phyloP scores from a whole-genome alignment of 768 basidiomycete species.

The Mycena galopus region DNA sequence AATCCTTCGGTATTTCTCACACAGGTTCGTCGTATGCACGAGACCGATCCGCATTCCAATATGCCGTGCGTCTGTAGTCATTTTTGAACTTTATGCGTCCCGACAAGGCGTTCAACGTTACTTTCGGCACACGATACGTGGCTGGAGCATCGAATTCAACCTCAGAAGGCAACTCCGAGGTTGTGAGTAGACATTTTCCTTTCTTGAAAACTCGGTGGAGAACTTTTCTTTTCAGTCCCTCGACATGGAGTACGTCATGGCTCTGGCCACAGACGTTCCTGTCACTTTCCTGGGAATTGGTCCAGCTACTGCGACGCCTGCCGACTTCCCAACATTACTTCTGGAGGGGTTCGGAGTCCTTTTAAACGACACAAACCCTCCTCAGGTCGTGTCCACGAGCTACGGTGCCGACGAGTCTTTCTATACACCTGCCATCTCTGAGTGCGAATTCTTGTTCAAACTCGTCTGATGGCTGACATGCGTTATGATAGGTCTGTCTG shows the following conservation, averaged over 20 bases:
- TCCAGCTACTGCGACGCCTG: no score
- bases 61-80: no score
- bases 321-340: no score
- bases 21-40: background rate
- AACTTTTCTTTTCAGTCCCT: conserved; percentile 21
- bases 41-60: no score
- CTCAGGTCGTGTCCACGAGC: conserved; percentile 37
- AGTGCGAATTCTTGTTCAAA: background rate
- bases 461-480: background rate
- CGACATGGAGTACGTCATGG: conserved; percentile 47
- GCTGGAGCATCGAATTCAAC: background rate
- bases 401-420: conserved; percentile 50
- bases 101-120: no score
- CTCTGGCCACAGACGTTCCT: conserved; percentile 49
- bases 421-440: conserved; percentile 22
- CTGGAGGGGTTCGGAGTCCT: no score
- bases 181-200: conserved; percentile 13
- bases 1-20: conserved; percentile 22
- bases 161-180: conserved; percentile 48
- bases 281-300: conserved; percentile 50
- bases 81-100: no score
- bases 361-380: conserved; percentile 1
- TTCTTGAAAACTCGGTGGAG: background rate
- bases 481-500: conserved; percentile 28
- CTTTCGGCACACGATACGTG: no score